Percentiles rank a stretch among this genome's conserved stretches.
phyloP scores from a whole-genome alignment of 208 protist species.

The Tetramitus jugosus region DNA sequence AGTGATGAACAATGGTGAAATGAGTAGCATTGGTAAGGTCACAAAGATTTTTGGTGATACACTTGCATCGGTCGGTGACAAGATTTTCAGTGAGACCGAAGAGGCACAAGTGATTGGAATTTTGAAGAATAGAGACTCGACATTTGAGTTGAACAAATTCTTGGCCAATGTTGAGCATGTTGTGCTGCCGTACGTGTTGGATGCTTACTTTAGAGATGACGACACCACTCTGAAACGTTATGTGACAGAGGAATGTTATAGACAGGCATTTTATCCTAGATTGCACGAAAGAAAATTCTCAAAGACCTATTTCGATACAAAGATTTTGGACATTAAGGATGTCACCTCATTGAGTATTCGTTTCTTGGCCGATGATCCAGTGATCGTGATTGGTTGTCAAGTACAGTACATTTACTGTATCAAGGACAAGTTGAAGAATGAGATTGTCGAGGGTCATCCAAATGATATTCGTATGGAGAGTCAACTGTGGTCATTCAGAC shows the following conservation, averaged over 20 bases:
- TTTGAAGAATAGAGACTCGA: neutral
- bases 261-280: constrained; percentile 3
- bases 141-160: neutral
- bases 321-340: neutral
- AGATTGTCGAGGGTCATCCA: constrained; percentile 3
- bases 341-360: neutral
- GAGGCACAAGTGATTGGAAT: neutral
- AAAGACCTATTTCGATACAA: neutral
- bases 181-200: neutral
- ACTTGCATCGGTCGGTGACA: neutral
- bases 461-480: neutral
- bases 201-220: constrained; percentile 12
- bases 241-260: neutral
- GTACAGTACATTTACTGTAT: constrained; percentile 14
- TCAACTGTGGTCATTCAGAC: constrained; percentile 12
- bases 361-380: neutral
- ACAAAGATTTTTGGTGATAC: neutral
- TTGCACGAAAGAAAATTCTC: neutral
- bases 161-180: neutral
- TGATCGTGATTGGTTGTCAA: neutral
- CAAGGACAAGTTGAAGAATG: neutral
- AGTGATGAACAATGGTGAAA: neutral
- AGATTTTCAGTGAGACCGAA: neutral
- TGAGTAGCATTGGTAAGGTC: neutral
- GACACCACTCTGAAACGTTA: neutral